Percentiles rank a stretch among this genome's conserved stretches.
These are phyloP conservation scores for Besnoitia besnoiti DNA, from an alignment of 169 alveolate species.

Conservation along the genomic window DNA sequence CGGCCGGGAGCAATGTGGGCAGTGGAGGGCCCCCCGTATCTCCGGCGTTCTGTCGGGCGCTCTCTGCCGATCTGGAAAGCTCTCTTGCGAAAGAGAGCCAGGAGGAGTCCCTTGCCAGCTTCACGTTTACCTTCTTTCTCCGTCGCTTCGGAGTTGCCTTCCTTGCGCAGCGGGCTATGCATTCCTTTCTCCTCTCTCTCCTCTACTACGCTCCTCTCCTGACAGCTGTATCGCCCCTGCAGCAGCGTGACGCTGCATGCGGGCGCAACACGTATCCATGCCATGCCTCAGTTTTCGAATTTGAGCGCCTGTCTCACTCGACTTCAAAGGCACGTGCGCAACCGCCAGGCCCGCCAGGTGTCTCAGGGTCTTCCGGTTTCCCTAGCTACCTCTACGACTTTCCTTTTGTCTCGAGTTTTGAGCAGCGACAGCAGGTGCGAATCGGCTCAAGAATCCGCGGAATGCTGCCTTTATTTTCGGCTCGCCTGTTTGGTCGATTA, in stretches of 20 bases:
- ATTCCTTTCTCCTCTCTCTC: slow-evolving; percentile 23
- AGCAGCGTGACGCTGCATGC: neutral
- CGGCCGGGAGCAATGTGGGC: no score
- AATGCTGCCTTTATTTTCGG: neutral
- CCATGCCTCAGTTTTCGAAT: neutral
- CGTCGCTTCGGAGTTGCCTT: slow-evolving; percentile 8
- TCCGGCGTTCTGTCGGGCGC: no score
- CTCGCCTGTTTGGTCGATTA: neutral
- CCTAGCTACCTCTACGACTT: no score
- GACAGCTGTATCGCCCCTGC: neutral
- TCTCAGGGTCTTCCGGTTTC: no score
- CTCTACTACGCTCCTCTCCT: slow-evolving; percentile 17
- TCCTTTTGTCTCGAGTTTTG: neutral
- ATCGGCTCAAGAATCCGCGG: neutral
- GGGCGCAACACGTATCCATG: neutral
- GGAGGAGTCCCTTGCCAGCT: neutral
- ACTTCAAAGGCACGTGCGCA: neutral
- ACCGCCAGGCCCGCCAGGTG: neutral
- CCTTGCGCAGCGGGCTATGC: neutral
- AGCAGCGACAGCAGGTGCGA: neutral
- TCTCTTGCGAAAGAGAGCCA: neutral
- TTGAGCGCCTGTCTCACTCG: neutral
- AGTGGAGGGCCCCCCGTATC: no score
- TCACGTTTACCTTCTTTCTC: slow-evolving; percentile 21
- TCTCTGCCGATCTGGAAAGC: no score